Base-by-base conservation (phyloP, 1,139 yeast species). In the Yamadazyma pseudoaaseri region DNA sequence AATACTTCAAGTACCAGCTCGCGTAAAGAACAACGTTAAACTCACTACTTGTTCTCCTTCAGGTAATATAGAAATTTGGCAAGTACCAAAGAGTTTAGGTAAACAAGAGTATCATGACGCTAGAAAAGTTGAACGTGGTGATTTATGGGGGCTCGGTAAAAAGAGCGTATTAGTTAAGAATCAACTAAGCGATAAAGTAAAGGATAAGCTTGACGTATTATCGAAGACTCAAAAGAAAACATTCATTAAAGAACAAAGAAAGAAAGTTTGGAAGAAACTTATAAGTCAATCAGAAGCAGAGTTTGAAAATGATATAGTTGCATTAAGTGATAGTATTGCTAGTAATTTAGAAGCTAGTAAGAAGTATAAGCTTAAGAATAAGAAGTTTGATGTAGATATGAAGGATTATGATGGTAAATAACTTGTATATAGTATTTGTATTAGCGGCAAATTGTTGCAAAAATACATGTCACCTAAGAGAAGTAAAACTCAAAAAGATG, bases 51-150 rank as follows among this genome's bases (percentile, higher is more conserved):
- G 97, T 65, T 78, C 90, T 0, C 76, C 89, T 1, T 71, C 82
- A 7, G 96, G 96, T 1, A 70, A 74, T 31, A 62, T 89, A 30
- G 97, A 90, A 58, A 78, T 81, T 39, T 87, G 97, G 96, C 84
- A 81, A 16, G 73, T 92, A 3, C 85, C 97, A 1, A 85, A 82
- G 54, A 81, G 95, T 16, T 71, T 77, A 37, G 86, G 86, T 9
- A 79, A 79, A 46, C 84, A 80, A 45, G 78, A 70, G 2, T 92
- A 87, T 50, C 95, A 86, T 47, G 97, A 92, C 62, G 96, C 96
- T 0, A 72, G 97, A 39, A 90, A 92, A 55, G 77, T 86, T 0
- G 63, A 60, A 24, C 76, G 79, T 51, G 96, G 97, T n/a, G 99
- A 92, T 54, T 61, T 83, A 36, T 92, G 97, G 97, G 82, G 84